A percentile compares a stretch with the other conserved stretches of the same genome.
Evolutionary conservation across 2,329 filamentous ascomycete genomes (phyloP).

Genomic region (Diaporthe longicolla): DNA sequence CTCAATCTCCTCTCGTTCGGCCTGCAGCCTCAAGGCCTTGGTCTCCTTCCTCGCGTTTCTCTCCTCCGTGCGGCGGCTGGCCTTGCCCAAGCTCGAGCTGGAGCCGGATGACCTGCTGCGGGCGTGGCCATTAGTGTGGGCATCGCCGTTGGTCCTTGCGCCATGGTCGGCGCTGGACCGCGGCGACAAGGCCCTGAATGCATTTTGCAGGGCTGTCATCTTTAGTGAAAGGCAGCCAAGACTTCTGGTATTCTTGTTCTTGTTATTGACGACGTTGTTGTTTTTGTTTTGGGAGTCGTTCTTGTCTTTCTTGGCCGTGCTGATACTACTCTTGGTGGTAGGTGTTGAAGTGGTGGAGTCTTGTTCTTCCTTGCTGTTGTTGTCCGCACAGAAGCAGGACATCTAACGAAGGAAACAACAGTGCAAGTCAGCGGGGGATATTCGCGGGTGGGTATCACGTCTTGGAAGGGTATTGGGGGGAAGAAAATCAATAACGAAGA

Average conservation of each 20-base stretch:
- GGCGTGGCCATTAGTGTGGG: constrained; percentile 6
- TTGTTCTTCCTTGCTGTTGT: background rate
- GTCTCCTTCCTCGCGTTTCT: constrained; percentile 52
- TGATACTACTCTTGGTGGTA: background rate
- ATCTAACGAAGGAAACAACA: constrained; percentile 10
- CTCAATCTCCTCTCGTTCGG: constrained; percentile 48
- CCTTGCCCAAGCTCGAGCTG: constrained; percentile 31
- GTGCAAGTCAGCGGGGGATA: background rate
- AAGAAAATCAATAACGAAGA: background rate
- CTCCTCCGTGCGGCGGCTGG: constrained; percentile 47
- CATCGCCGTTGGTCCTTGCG: background rate
- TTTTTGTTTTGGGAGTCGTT: too few species aligned
- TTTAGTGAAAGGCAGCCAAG: constrained; percentile 1
- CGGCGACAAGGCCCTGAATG: constrained; percentile 42
- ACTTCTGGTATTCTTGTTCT: background rate
- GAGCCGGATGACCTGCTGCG: constrained; percentile 32
- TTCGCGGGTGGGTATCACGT: constrained; percentile 8
- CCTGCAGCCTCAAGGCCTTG: constrained; percentile 40
- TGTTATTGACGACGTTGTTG: constrained; percentile 3
- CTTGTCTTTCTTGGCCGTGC: background rate
- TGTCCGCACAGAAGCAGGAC: constrained; percentile 22
- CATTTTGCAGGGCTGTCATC: constrained; percentile 43
- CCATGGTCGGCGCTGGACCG: constrained; percentile 37
- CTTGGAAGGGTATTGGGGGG: background rate
- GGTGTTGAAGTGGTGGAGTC: background rate